Conservation (phyloP, 305 asterid genomes). For the Plantago lanceolata region DNA sequence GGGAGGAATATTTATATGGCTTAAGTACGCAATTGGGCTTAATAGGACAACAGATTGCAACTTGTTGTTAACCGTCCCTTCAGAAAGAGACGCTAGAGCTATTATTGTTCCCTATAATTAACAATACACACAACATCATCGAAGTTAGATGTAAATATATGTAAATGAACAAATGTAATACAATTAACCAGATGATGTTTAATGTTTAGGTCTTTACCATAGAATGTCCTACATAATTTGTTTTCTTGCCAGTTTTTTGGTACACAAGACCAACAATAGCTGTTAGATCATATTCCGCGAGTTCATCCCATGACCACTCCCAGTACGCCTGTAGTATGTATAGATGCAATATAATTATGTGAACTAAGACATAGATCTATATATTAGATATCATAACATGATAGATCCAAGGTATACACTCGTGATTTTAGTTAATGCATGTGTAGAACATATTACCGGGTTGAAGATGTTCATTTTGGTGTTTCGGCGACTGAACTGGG, state of each 20-base stretch:
- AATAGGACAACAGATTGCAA: conserved; percentile 69
- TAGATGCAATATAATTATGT: too few species aligned
- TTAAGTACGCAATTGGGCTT: conserved; percentile 78
- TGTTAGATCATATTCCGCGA: conserved; percentile 62
- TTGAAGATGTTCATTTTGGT: conserved; percentile 34
- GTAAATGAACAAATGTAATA: not conserved
- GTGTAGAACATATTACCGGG: conserved; percentile 27
- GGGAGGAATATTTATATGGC: conserved; percentile 42
- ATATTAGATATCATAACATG: too few species aligned
- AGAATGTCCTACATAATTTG: conserved; percentile 76
- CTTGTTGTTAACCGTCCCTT: conserved; percentile 62
- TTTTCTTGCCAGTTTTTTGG: conserved; percentile 49
- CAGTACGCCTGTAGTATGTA: conserved; percentile 41
- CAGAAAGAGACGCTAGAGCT: conserved; percentile 76
- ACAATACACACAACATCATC: not conserved
- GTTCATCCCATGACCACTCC: conserved; percentile 93
- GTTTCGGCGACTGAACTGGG: conserved; percentile 59
- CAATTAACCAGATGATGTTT: not conserved
- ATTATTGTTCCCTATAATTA: conserved; percentile 67
- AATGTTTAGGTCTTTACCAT: conserved; percentile 36
- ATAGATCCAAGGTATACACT: too few species aligned
- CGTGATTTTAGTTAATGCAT: not conserved
- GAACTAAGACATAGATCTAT: too few species aligned
- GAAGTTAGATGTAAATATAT: not conserved
- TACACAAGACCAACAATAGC: conserved; percentile 40